Percentiles rank a stretch among this genome's conserved stretches.
Evolutionary conservation across 2,329 filamentous ascomycete genomes (phyloP).

Genomic region (Cordyceps militaris): DNA sequence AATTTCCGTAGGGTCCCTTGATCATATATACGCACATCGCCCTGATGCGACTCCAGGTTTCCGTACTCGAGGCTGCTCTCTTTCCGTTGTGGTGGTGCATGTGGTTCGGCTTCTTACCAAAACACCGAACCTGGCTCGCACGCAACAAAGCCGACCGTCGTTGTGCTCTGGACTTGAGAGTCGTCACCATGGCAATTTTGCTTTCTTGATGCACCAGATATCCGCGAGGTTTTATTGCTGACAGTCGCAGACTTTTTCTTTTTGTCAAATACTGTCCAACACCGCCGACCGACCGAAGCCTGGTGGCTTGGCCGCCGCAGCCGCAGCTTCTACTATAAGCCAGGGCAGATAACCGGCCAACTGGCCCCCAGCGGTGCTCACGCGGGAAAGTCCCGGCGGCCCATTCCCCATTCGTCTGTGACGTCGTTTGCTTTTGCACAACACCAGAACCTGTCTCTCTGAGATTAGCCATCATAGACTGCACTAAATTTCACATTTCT

Average conservation of each 20-base stretch:
- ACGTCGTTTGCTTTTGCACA: background rate
- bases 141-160: background rate
- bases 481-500: background rate
- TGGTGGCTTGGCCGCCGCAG: background rate
- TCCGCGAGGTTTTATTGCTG: background rate
- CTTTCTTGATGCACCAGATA: background rate
- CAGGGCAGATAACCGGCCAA: background rate
- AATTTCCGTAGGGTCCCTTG: background rate
- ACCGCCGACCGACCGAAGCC: background rate
- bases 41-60: background rate
- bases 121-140: background rate
- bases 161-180: background rate
- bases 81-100: background rate
- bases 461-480: background rate
- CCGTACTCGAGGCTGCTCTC: background rate
- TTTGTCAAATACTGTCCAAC: background rate
- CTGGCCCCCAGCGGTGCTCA: background rate
- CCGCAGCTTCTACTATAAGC: no score
- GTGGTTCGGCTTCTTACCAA: conserved; percentile 2
- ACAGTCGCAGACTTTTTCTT: background rate
- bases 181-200: background rate
- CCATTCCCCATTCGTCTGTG: conserved; percentile 5
- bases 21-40: background rate
- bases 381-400: conserved; percentile 10
- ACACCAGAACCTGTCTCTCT: background rate